phyloP scores from a whole-genome alignment of 108 stramenopile genomes.

The Epithemia pelagica region DNA sequence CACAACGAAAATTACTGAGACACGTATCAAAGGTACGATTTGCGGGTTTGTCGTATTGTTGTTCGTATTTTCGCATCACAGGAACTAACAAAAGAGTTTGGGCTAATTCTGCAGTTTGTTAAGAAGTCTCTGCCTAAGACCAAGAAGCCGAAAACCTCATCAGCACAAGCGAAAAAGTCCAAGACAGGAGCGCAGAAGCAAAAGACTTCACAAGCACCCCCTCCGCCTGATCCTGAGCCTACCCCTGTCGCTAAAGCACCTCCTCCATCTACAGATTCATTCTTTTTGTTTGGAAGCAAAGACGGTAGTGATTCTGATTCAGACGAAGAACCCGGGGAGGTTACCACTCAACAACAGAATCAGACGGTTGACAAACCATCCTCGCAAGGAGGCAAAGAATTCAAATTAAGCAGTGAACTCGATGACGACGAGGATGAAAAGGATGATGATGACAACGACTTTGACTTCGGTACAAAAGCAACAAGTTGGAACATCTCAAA shows the following conservation, averaged over 20 bases:
- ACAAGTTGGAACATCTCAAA: slow-evolving; percentile 64
- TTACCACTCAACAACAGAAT: slow-evolving; percentile 2
- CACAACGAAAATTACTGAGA: slow-evolving; percentile 70
- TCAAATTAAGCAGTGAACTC: slow-evolving; percentile 14
- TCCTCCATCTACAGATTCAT: slow-evolving; percentile 31
- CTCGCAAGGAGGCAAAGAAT: slow-evolving; percentile 6
- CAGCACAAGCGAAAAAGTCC: slow-evolving; percentile 29
- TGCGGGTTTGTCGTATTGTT: too few relatives aligned
- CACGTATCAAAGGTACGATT: slow-evolving; percentile 80
- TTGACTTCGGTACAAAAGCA: slow-evolving; percentile 49
- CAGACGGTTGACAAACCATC: not conserved
- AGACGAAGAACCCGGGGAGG: slow-evolving; percentile 22
- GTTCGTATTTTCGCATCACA: too few relatives aligned
- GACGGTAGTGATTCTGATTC: slow-evolving; percentile 74
- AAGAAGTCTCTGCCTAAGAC: slow-evolving; percentile 28
- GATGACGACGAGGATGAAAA: slow-evolving; percentile 33
- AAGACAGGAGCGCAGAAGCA: slow-evolving; percentile 25
- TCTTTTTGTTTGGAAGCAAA: slow-evolving; percentile 71
- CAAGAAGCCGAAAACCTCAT: slow-evolving; percentile 28
- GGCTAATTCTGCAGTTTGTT: slow-evolving; percentile 23
- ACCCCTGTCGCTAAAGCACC: slow-evolving; percentile 21
- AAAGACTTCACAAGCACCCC: slow-evolving; percentile 8
- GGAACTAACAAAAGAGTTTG: too few relatives aligned
- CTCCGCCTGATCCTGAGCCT: slow-evolving; percentile 18
- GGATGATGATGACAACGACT: slow-evolving; percentile 54